Evolutionary conservation across 179 eudicot genomes (phyloP).

Genomic region (Silene vulgaris): DNA sequence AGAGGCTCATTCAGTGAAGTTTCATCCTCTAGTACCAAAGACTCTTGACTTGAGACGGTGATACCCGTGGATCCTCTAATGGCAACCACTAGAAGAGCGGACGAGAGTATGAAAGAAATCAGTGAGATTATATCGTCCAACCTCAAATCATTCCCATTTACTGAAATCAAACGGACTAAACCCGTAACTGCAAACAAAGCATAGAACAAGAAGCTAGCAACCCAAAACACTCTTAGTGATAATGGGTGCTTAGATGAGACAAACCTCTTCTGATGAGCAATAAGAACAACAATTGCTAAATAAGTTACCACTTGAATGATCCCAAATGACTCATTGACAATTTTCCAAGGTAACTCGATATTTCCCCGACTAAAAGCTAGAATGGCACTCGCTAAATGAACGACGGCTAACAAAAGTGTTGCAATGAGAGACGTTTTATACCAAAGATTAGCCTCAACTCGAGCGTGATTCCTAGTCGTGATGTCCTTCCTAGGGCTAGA

Average conservation of each 20-base stretch:
- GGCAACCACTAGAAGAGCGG: slow-evolving; percentile 40
- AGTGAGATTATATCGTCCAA: slow-evolving; percentile 47
- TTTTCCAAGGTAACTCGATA: slow-evolving; percentile 34
- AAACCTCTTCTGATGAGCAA: slow-evolving; percentile 54
- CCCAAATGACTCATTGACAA: slow-evolving; percentile 57
- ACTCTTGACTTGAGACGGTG: slow-evolving; percentile 20
- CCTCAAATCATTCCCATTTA: slow-evolving; percentile 25
- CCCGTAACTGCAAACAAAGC: slow-evolving; percentile 46
- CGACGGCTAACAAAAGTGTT: slow-evolving; percentile 31
- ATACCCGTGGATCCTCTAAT: slow-evolving; percentile 63
- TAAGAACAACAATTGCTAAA: slow-evolving; percentile 34
- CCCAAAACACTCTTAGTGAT: slow-evolving; percentile 53
- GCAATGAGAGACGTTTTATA: slow-evolving; percentile 43
- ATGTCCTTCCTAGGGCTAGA: slow-evolving; percentile 29
- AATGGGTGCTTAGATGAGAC: slow-evolving; percentile 49
- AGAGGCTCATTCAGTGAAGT: slow-evolving; percentile 39
- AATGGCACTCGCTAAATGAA: slow-evolving; percentile 35
- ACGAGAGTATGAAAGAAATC: slow-evolving; percentile 36
- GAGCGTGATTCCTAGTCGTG: slow-evolving; percentile 15
- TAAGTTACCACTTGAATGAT: slow-evolving; percentile 54
- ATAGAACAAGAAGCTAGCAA: slow-evolving; percentile 37
- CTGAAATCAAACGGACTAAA: slow-evolving; percentile 33
- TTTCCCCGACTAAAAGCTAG: slow-evolving; percentile 30
- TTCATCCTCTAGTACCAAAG: slow-evolving; percentile 22
- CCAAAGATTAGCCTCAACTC: slow-evolving; percentile 36